These are phyloP conservation scores for Boletus barrowsii DNA, from an alignment of 768 basidiomycete genomes.

Conservation along the genomic window DNA sequence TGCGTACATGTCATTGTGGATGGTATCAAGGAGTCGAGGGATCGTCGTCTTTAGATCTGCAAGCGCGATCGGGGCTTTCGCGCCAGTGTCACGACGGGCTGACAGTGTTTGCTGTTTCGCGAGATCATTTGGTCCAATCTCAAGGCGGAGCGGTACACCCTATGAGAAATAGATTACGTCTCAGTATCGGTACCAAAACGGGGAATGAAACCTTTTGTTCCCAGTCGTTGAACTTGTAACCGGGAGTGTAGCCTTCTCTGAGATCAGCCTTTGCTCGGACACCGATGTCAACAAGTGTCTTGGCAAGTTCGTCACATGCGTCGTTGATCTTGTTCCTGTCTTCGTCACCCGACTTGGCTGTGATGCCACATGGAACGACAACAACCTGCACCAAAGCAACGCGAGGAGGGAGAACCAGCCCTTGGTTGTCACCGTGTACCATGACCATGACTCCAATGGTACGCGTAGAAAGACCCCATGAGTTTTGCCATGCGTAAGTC, in stretches of 20 bases:
- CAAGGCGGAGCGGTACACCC: constrained; percentile 96
- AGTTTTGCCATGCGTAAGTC: constrained; percentile 94
- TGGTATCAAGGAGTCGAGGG: constrained; percentile 69
- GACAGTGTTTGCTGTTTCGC: constrained; percentile 75
- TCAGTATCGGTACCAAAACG: not conserved
- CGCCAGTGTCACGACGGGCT: constrained; percentile 80
- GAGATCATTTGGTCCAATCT: constrained; percentile 93
- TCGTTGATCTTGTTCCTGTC: constrained; percentile 69
- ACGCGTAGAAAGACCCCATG: constrained; percentile 96
- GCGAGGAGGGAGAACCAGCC: constrained; percentile 93
- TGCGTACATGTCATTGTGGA: constrained; percentile 86
- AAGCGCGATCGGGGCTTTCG: constrained; percentile 54
- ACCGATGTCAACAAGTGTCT: constrained; percentile 65
- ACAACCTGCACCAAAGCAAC: constrained; percentile 92
- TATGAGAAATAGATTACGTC: constrained; percentile 28
- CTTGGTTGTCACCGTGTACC: constrained; percentile 98
- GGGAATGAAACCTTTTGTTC: constrained; percentile 77
- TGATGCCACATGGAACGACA: constrained; percentile 91
- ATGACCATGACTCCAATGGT: constrained; percentile 99
- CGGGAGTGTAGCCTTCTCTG: constrained; percentile 94
- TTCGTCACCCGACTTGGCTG: constrained; percentile 73
- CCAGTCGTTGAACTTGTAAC: constrained; percentile 99
- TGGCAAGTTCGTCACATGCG: constrained; percentile 75
- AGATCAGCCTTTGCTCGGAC: constrained; percentile 88
- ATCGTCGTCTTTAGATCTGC: constrained; percentile 48